Base-by-base conservation (phyloP, 805 yeast species). In the Candida stauntonica region DNA sequence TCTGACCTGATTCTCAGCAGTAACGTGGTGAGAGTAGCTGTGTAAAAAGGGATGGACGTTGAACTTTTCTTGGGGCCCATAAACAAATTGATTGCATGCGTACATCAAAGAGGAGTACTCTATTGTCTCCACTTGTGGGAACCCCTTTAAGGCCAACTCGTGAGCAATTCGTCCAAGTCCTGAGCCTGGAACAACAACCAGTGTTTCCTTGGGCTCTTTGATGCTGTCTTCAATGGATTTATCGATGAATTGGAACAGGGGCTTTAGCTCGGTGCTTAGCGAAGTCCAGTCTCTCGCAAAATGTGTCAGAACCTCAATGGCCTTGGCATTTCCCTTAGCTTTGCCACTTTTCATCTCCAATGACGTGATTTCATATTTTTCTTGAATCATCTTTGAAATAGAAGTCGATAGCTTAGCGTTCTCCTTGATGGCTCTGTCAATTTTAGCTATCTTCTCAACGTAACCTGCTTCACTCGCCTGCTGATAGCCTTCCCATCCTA, bases 151-250 rank as follows among this genome's bases (percentile, higher is more conserved):
- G 0, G 72, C 60, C 18, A 86, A 43, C 42, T 79, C 86, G 54
- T 79, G 79, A 2, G 95, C 80, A 0, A 87, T 63, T 47, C 87
- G 66, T 0, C 96, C 96, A 18, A 84, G 65, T 0, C 98, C 98
- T 2, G 93, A 76, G 0, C 98, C 98, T 0, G 98, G 97, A 1
- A 86, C 74, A 4, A 89, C 61, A 0, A 86, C 69, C 11, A 75
- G 60, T 0, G 85, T 74, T 5, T 63, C 61, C 0, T 41, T 14
- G 27, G 61, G 51, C 21, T 62, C 58, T 7, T 46, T 41, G 5
- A 63, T 58, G 29, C 60, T 47, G 4, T 47, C 35, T 3, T 59
- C 52, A 16, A 82, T 55, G 31, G 76, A 76, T 0, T 47, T 33
- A 2, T 55, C 49, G 13, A 86, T 66, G 45, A 78, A 87, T 1